A percentile compares a stretch with the other conserved stretches of the same genome.
These are phyloP conservation scores for Apocynum venetum DNA, from an alignment of 257 asterid species.

Conservation along the genomic window DNA sequence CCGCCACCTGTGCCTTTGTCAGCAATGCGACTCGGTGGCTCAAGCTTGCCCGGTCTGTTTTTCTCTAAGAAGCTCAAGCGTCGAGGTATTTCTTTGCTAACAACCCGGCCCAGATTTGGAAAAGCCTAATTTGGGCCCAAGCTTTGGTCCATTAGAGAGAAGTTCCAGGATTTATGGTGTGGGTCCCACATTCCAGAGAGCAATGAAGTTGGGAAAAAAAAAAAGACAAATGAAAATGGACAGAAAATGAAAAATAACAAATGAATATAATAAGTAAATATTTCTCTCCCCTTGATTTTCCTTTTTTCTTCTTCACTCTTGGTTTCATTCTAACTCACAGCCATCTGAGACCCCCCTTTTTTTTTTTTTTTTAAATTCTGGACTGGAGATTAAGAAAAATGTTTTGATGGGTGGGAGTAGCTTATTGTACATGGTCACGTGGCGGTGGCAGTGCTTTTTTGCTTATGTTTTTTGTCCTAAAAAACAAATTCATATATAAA, in stretches of 20 bases:
- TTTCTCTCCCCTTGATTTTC: background rate
- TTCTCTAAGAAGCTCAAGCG: conserved; percentile 35
- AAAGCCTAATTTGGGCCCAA: conserved; percentile 17
- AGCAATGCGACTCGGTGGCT: conserved; percentile 34
- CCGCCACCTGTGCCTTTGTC: conserved; percentile 41
- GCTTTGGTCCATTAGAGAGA: background rate
- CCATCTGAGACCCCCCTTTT: conserved; percentile 1
- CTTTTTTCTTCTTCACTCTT: background rate
- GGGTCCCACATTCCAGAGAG: background rate
- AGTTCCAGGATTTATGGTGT: background rate
- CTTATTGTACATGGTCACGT: conserved; percentile 20
- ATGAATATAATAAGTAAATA: conserved; percentile 16
- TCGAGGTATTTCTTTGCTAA: conserved; percentile 34
- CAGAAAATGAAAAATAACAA: conserved; percentile 8
- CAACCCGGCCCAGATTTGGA: background rate
- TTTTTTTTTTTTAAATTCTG: background rate
- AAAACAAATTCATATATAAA: conserved; percentile 17
- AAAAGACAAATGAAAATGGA: background rate
- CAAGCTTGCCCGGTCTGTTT: conserved; percentile 42
- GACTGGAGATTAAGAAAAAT: background rate
- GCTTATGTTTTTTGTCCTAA: background rate
- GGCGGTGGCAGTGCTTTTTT: conserved; percentile 10
- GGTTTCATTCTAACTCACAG: conserved; percentile 7
- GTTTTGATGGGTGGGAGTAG: conserved; percentile 11
- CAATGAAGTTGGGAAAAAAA: background rate